These are phyloP conservation scores for Xylaria nigripes DNA, from an alignment of 495 filamentous ascomycete species.

Conservation along the genomic window DNA sequence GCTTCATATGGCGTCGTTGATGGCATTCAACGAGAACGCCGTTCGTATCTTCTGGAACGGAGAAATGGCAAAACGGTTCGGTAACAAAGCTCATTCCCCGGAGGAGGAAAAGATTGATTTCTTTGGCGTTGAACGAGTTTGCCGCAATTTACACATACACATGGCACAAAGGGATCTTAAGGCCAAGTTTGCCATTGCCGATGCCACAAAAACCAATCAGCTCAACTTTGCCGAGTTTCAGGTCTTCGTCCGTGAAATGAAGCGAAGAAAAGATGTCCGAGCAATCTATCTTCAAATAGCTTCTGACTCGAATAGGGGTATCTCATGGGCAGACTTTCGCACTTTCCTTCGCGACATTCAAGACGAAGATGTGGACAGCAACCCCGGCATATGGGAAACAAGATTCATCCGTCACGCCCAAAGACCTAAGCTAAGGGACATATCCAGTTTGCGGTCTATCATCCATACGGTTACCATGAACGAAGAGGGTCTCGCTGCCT, in stretches of 20 bases:
- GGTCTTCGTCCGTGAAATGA: constrained; percentile 71
- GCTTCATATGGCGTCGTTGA: constrained; percentile 79
- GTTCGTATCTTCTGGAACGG: constrained; percentile 73
- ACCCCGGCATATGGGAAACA: constrained; percentile 56
- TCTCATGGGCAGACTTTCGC: constrained; percentile 66
- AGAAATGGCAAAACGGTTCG: constrained; percentile 69
- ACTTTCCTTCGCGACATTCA: constrained; percentile 67
- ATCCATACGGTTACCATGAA: constrained; percentile 53
- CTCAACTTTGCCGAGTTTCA: constrained; percentile 72
- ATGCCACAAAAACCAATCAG: constrained; percentile 49
- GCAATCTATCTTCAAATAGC: constrained; percentile 53
- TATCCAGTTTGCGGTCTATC: constrained; percentile 26
- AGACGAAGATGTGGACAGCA: constrained; percentile 61
- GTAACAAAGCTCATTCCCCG: constrained; percentile 42
- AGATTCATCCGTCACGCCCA: constrained; percentile 52
- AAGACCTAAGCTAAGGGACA: constrained; percentile 40
- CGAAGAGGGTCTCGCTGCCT: constrained; percentile 65
- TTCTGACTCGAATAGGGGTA: constrained; percentile 46
- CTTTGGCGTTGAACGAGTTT: constrained; percentile 67
- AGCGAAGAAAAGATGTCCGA: constrained; percentile 72
- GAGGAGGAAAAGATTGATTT: constrained; percentile 68
- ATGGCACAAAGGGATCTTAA: constrained; percentile 65
- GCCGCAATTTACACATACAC: constrained; percentile 82
- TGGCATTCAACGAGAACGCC: constrained; percentile 70
- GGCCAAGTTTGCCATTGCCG: constrained; percentile 69